Evolutionary conservation across 345 rosid species (phyloP), one percentile per base, ranked within the genome.

Genomic region (Garcia nutans): DNA sequence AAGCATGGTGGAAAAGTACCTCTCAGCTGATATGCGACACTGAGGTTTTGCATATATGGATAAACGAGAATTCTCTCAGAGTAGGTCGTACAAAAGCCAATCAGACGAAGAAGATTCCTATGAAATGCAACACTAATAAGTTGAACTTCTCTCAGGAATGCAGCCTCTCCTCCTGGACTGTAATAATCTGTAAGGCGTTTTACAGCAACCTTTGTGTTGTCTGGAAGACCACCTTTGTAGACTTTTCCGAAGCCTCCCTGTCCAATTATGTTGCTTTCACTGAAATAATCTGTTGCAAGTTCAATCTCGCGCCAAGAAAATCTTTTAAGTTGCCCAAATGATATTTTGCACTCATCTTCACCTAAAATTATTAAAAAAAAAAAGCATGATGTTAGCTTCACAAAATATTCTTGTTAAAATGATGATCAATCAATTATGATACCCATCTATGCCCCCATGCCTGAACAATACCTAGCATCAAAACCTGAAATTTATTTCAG

Each of bases 201-300:
- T 47, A 92, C 87, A 1, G 98, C 97, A 71, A 94, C 88, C 76
- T 89, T 86, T 49, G 90, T 89, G 80, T 81, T 82, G 86, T 92
- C 97, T 20, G 88, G 78, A 77, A 94, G 98, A 69, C 90, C 80
- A 62, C 97, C 98, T 85, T 84, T 89, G 73, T 94, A 94, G 45
- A 94, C 97, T 82, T 90, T 92, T 22, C 98, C 98, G 76, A 91
- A 94, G 13, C 98, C 98, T 85, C 98, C 97, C 75, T 90, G 97
- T 71, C 98, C 98, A 19, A 94, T 91, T 72, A 91, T 28, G 74
- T 87, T 92, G 78, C 75, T 84, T 64, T 92, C 97, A 52, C 88
- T 88, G 89, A 94, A 94, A 77, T 90, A 85, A 75, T 91, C 88
- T 5, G 98, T 92, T 67, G 98, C 97, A 10, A 91, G 82, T 72